Evolutionary conservation across 2,329 filamentous ascomycete genomes (phyloP), one percentile per base, ranked within the genome.

Genomic region (Colletotrichum caudatum): DNA sequence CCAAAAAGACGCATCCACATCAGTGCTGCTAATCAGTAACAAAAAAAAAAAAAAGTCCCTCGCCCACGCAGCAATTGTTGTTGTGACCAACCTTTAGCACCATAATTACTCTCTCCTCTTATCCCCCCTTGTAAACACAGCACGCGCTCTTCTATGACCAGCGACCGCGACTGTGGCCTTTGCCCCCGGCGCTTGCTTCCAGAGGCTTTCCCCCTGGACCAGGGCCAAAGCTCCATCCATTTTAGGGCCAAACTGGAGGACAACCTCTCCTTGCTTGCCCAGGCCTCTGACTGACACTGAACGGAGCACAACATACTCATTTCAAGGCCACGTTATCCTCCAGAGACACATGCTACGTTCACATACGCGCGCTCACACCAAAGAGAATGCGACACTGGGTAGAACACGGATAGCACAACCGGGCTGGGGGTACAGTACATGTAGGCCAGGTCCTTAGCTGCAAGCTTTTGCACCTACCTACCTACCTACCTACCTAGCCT

Each of bases 21-120:
- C 69, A 71, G 69, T 44, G 53, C 58, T 48, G 50, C 69, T 63
- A 64, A 71, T 69, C 69, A 71, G 69, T 71, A 60, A 67, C 53
- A 44, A 53, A 11, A 53, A 60, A 37, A 54, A n/a, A 20, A 56
- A 48, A 60, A 69, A 59, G 50, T 53, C 26, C 41, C 53, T 68
- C 64, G 20, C 26, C 61, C 44, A 26, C 37, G 58, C 53, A 54
- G 57, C 67, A 57, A 48, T 39, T 26, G 26, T 29, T 46, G 62
- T 35, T 46, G 44, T 35, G 54, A 41, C 64, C n/a, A n/a, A n/a
- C n/a, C 48, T 57, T 71, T 63, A 58, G 61, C 61, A 66, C 60
- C 54, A 33, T 66, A n/a, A n/a, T n/a, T n/a, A n/a, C n/a, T 14
- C 18, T 64, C 59, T 69, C 23, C n/a, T 64, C 59, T 54, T 29